Percentiles rank a stretch among this genome's conserved stretches.
phyloP scores from a whole-genome alignment of 2,329 filamentous ascomycete genomes.

The Aureobasidium sp. region DNA sequence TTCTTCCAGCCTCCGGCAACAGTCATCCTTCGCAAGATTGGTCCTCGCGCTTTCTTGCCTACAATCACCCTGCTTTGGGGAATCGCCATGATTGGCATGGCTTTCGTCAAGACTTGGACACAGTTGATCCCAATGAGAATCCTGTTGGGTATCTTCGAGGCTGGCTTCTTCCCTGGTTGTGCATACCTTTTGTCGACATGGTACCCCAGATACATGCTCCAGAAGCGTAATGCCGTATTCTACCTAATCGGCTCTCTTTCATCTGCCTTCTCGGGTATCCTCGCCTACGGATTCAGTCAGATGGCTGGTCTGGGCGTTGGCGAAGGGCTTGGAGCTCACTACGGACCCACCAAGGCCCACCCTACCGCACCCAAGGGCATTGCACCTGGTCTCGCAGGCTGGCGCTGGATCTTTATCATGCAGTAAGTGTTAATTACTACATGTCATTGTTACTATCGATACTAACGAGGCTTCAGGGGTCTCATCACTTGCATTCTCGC shows the following conservation, averaged over 20 bases:
- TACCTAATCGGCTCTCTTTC: conserved; percentile 42
- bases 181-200: conserved; percentile 46
- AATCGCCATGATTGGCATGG: conserved; percentile 52
- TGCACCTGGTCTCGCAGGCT: conserved; percentile 32
- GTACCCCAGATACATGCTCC: conserved; percentile 28
- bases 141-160: conserved; percentile 55
- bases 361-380: conserved; percentile 18
- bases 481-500: conserved; percentile 33
- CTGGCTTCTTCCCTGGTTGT: conserved; percentile 56
- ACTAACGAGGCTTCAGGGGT: conserved; percentile 13
- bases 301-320: conserved; percentile 40
- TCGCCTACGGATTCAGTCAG: conserved; percentile 27
- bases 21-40: conserved; percentile 57
- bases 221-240: conserved; percentile 37
- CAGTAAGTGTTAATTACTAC: conserved; percentile 20
- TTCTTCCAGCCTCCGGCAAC: conserved; percentile 65
- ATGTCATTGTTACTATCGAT: neutral
- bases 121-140: conserved; percentile 48
- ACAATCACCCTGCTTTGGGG: conserved; percentile 48
- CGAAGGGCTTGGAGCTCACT: conserved; percentile 23
- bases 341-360: conserved; percentile 23
- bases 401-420: conserved; percentile 36
- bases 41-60: conserved; percentile 32
- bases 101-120: conserved; percentile 47
- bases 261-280: conserved; percentile 40